Base-by-base conservation (phyloP, 148 eudicot species). In the Gaultheria prostrata region DNA sequence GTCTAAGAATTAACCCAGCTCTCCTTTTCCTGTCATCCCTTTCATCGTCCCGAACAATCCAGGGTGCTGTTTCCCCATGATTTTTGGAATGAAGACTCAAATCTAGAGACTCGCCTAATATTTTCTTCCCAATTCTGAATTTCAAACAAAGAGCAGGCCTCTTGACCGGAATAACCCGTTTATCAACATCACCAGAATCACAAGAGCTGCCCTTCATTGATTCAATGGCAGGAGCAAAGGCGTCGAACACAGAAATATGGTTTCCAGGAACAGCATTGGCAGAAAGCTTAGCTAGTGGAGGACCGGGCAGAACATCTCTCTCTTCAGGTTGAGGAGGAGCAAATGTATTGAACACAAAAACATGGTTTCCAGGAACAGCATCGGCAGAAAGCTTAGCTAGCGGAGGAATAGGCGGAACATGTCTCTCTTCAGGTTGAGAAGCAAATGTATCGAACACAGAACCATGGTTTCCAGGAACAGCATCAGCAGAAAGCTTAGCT, bases 11-110 rank as follows among this genome's bases (percentile, higher is more conserved):
- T 65, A 84, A 84, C 83, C 93, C 92, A 74, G 90, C 98, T 91
- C 94, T 90, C 88, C 94, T 89, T 85, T 92, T 94, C 92, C 90
- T 96, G 82, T 94, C 97, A 88, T 96, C 99, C 82, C 81, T 96
- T 2, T 92, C 95, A 72, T 90, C 99, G 71, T 91, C 94, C 45
- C 92, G 90, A 21, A 88, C 90, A 35, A 87, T 69, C 88, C 85
- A 88, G 1, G 85, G 59, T 18, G 83, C 61, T 78, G 85, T 84
- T 82, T 49, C 87, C 13, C 86, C 87, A 76, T 82, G 63, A 26
- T 53, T 73, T 83, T 46, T 88, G 72, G 81, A 88, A 83, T 78
- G 86, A 18, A 93, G 90, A 76, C 88, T 86, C 81, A 93, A 80
- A 90, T 93, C 98, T 84, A 92, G 83, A 45, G 95, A 90, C 74